Evolutionary conservation across 2,329 filamentous ascomycete genomes (phyloP).

Genomic region (Neocatenulostroma microsporum): DNA sequence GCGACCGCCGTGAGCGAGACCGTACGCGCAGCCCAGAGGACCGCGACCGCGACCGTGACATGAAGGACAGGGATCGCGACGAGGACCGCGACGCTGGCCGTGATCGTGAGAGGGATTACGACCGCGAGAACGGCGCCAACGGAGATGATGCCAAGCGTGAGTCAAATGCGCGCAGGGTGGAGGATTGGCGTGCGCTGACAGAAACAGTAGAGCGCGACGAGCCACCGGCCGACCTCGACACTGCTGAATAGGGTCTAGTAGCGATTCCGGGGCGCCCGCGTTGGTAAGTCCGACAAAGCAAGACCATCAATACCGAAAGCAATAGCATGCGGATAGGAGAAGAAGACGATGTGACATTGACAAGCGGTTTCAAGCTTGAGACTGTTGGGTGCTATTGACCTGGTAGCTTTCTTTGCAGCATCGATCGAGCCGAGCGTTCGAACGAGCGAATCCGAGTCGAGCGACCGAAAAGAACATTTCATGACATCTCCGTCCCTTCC

Average conservation of each 20-base stretch:
- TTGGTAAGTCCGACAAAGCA: too few species aligned
- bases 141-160: slow-evolving; percentile 86
- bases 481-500: too few species aligned
- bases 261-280: too few species aligned
- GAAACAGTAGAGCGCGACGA: slow-evolving; percentile 50
- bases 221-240: slow-evolving; percentile 84
- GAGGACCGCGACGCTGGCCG: slow-evolving; percentile 58
- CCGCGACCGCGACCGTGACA: slow-evolving; percentile 59
- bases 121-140: slow-evolving; percentile 42
- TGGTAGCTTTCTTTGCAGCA: neutral
- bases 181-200: too few species aligned
- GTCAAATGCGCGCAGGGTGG: too few species aligned
- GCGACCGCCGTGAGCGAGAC: slow-evolving; percentile 61
- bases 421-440: neutral
- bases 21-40: slow-evolving; percentile 59
- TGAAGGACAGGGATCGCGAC: slow-evolving; percentile 67
- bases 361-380: too few species aligned
- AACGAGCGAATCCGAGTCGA: neutral
- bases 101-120: slow-evolving; percentile 17
- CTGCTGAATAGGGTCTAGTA: slow-evolving; percentile 59
- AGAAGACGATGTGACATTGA: too few species aligned
- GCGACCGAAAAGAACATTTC: too few species aligned
- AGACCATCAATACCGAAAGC: too few species aligned
- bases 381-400: neutral
- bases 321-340: too few species aligned